Base-by-base conservation (phyloP, 73 alveolate species). In the Tetrahymena borealis region DNA sequence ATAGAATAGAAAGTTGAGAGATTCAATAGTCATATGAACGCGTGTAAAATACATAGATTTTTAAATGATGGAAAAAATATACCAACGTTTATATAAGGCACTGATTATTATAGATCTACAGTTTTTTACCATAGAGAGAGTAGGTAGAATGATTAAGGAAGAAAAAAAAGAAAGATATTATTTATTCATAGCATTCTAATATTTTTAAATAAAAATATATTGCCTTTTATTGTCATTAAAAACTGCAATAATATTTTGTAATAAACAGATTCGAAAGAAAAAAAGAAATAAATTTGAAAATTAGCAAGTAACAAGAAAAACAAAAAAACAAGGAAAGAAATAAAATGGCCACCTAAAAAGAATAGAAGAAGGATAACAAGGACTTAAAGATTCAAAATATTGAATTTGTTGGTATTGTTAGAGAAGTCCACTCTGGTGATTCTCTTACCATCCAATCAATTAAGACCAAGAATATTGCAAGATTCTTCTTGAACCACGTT, bases 341-440 rank as follows among this genome's bases (percentile, higher is more conserved):
- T n/a, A 18, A 60, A 60, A 60, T 60, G 85, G 85, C 85, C 31
- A n/a, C 85, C 85, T 35, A 60, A 60, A 60, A 60, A 35, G 85
- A 60, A 24, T 60, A n/a, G 28, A 60, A 60, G 85, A 60, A 60
- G 85, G 85, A 60, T 60, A 60, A 60, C 11, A 60, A 60, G 28
- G 85, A 60, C 38, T 24, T 60, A 24, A 60, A 60, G 85, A 1
- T 20, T 60, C 35, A 60, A 60, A 60, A 60, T 60, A 60, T 60
- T 35, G 85, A 60, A 60, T 96, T 95, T 60, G 90, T 85, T 10
- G 98, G 96, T 24, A 92, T 91, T 33, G 97, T 96, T 5, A 93
- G 94, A 39, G 98, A 96, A 96, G 97, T 97, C 0, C 98, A 98
- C 95, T 97, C 99, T 39, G 99, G 99, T 4, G 99, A 98, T 94